phyloP scores from a whole-genome alignment of 2,329 filamentous ascomycete genomes.

The Chaetomiaceae sp. region DNA sequence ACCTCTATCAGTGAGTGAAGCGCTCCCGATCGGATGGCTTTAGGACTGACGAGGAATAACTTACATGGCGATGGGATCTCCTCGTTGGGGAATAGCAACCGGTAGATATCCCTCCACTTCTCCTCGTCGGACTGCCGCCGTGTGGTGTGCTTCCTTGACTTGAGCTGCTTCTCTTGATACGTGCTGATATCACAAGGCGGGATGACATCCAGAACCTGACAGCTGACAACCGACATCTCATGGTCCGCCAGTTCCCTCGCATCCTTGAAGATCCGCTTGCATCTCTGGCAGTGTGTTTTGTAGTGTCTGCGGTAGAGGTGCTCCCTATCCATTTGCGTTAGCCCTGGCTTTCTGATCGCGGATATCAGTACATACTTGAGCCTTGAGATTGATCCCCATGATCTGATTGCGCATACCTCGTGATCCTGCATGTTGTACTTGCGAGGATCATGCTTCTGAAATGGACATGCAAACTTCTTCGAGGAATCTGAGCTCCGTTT shows the following conservation, averaged over 20 bases:
- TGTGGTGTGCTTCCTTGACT: conserved; percentile 21
- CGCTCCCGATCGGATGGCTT: neutral
- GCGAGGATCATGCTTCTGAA: conserved; percentile 23
- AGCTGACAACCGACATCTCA: conserved; percentile 19
- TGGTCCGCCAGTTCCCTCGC: conserved; percentile 17
- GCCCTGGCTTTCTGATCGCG: neutral
- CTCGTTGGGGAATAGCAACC: conserved; percentile 23
- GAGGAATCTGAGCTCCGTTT: conserved; percentile 7
- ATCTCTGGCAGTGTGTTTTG: conserved; percentile 24
- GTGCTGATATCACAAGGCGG: conserved; percentile 21
- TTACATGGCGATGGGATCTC: conserved; percentile 26
- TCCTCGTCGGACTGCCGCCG: conserved; percentile 22
- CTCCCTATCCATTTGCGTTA: conserved; percentile 17
- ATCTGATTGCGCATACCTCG: conserved; percentile 21
- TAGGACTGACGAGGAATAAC: conserved; percentile 2
- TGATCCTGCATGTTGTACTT: conserved; percentile 23
- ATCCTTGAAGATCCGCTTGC: conserved; percentile 22
- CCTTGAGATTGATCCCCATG: conserved; percentile 23
- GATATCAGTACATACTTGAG: conserved; percentile 19
- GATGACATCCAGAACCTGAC: conserved; percentile 12
- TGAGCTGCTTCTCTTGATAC: conserved; percentile 23
- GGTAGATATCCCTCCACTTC: conserved; percentile 26
- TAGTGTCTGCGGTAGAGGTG: conserved; percentile 25
- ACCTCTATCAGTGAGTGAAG: conserved; percentile 17
- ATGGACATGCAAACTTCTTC: conserved; percentile 25